phyloP scores from a whole-genome alignment of 1,139 yeast species.

The Wickerhamiella infanticola region DNA sequence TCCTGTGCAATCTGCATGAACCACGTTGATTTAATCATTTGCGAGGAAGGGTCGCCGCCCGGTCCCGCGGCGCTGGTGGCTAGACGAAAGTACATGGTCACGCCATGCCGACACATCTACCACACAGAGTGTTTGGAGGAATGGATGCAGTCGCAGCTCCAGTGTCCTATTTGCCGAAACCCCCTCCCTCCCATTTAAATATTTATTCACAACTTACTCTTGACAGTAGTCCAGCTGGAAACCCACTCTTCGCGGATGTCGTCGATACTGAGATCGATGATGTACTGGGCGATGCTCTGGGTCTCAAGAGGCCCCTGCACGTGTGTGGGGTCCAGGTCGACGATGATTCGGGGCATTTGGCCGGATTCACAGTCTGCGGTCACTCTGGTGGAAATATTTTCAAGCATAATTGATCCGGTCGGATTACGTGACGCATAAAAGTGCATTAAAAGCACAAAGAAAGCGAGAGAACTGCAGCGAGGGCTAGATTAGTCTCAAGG shows the following conservation, averaged over 20 bases:
- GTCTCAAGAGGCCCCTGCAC: too few species aligned
- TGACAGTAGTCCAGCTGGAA: neutral
- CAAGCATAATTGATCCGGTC: neutral
- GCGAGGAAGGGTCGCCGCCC: conserved; percentile 22
- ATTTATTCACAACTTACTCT: neutral
- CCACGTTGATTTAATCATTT: conserved; percentile 46
- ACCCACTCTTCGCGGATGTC: neutral
- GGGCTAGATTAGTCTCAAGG: too few species aligned
- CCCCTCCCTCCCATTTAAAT: conserved; percentile 52
- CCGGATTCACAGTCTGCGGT: neutral
- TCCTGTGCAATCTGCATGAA: conserved; percentile 91
- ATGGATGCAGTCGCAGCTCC: conserved; percentile 88
- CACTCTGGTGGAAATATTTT: neutral
- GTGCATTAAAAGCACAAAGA: neutral
- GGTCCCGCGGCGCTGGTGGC: conserved; percentile 23
- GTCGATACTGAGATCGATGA: neutral
- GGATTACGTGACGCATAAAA: neutral
- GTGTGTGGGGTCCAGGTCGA: too few species aligned
- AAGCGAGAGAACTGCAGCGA: too few species aligned
- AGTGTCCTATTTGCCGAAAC: conserved; percentile 86
- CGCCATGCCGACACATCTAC: conserved; percentile 85
- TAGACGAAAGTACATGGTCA: conserved; percentile 53
- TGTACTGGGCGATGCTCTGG: too few species aligned
- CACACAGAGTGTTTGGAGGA: conserved; percentile 74
- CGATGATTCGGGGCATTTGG: too few species aligned